Conservation (phyloP, 2,329 filamentous ascomycete genomes). For the Monosporascus sp. region DNA sequence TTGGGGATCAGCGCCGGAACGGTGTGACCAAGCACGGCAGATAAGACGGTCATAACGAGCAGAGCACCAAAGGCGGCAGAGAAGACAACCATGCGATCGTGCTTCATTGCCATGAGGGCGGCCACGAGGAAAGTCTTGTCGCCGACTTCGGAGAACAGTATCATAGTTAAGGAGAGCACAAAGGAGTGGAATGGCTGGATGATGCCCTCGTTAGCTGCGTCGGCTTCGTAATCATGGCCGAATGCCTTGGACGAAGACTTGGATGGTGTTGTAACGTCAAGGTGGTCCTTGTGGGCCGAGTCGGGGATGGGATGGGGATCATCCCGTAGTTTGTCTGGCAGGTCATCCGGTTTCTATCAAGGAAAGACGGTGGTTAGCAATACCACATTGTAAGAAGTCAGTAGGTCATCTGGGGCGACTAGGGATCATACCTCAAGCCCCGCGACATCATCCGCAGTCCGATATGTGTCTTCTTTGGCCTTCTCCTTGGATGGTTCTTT, state of each 20-base stretch:
- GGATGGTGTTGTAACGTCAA: slow-evolving; percentile 44
- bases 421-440: slow-evolving; percentile 54
- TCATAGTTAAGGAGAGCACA: slow-evolving; percentile 91
- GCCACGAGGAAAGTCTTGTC: slow-evolving; percentile 99
- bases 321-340: slow-evolving; percentile 74
- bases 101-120: slow-evolving; percentile 98
- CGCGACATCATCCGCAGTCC: slow-evolving; percentile 33
- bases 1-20: slow-evolving; percentile 88
- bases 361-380: slow-evolving; percentile 11
- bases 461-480: slow-evolving; percentile 35
- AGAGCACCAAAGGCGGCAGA: slow-evolving; percentile 89
- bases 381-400: background rate
- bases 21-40: slow-evolving; percentile 85
- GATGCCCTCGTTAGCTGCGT: slow-evolving; percentile 48
- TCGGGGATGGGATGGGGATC: slow-evolving; percentile 64
- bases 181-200: slow-evolving; percentile 85
- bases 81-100: slow-evolving; percentile 88
- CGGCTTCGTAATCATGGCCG: slow-evolving; percentile 31
- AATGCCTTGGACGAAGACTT: slow-evolving; percentile 26
- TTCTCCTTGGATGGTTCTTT: slow-evolving; percentile 20
- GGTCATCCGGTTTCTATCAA: slow-evolving; percentile 68
- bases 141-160: slow-evolving; percentile 90
- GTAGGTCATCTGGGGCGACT: background rate
- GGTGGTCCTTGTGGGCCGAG: slow-evolving; percentile 58
- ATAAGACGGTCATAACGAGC: slow-evolving; percentile 90